Conservation (phyloP, 495 filamentous ascomycete genomes). For the Neurospora sublineolata region DNA sequence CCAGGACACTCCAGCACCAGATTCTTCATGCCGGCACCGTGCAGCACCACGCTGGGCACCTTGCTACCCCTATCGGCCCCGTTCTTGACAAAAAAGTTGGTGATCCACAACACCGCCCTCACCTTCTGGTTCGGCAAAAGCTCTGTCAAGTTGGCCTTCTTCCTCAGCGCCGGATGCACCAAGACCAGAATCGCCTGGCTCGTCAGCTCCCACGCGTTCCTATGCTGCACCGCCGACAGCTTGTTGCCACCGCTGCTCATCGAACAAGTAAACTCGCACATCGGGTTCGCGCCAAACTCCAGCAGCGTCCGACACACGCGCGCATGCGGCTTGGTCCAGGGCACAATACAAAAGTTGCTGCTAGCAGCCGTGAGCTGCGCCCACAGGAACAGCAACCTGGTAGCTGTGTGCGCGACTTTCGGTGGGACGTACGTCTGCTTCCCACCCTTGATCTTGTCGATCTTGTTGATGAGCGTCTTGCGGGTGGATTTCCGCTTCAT, state of each 20-base stretch:
- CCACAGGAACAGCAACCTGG: neutral
- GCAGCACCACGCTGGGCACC: neutral
- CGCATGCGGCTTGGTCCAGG: neutral
- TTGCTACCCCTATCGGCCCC: neutral
- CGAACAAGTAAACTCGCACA: neutral
- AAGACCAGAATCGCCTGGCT: neutral
- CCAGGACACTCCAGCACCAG: neutral
- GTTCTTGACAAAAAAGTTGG: neutral
- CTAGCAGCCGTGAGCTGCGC: neutral
- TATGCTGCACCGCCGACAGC: neutral
- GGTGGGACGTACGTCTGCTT: neutral
- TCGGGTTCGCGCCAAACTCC: neutral
- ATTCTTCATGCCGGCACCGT: neutral
- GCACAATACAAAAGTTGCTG: neutral
- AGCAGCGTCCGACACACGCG: neutral
- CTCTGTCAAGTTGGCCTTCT: neutral
- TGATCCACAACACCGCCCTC: neutral
- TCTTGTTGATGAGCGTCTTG: neutral
- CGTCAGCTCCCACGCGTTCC: neutral
- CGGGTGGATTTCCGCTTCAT: neutral
- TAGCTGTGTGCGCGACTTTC: neutral
- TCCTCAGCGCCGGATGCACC: neutral
- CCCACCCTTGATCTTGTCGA: neutral
- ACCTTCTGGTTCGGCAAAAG: neutral
- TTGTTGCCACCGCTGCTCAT: neutral